phyloP scores from a whole-genome alignment of 2,329 filamentous ascomycete species.

The Talaromyces verruculosus region DNA sequence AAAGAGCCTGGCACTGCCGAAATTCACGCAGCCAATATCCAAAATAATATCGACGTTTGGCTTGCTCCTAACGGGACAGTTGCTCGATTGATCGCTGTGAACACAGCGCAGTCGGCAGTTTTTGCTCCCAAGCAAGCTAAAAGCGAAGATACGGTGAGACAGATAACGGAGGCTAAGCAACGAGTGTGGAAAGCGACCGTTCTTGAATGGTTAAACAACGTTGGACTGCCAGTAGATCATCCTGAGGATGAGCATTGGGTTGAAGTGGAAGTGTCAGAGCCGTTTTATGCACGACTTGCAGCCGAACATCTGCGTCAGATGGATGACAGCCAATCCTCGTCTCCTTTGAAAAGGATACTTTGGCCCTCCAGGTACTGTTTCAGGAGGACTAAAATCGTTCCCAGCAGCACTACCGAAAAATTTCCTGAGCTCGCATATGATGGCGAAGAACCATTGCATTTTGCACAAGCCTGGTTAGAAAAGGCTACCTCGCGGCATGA shows the following conservation, averaged over 20 bases:
- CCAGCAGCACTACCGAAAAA: conserved; percentile 22
- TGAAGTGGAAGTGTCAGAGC: conserved; percentile 44
- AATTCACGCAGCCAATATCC: conserved; percentile 23
- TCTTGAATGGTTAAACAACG: conserved; percentile 38
- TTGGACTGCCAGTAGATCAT: conserved; percentile 35
- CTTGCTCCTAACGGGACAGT: conserved; percentile 42
- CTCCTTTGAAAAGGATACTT: conserved; percentile 43
- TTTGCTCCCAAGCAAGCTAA: conserved; percentile 27
- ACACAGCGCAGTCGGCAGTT: conserved; percentile 25
- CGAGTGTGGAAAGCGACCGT: conserved; percentile 40
- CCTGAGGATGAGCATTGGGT: conserved; percentile 40
- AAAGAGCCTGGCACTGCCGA: conserved; percentile 26
- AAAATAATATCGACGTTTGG: conserved; percentile 41
- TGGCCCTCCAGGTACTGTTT: conserved; percentile 50
- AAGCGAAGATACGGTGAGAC: conserved; percentile 21
- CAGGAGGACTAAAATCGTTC: conserved; percentile 31
- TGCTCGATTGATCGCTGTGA: conserved; percentile 34
- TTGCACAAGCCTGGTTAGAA: conserved; percentile 44
- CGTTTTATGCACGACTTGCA: conserved; percentile 40
- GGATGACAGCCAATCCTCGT: conserved; percentile 30
- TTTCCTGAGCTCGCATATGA: conserved; percentile 24
- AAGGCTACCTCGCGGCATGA: conserved; percentile 30
- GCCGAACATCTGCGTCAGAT: conserved; percentile 34
- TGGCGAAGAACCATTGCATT: conserved; percentile 42
- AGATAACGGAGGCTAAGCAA: conserved; percentile 24